Percentiles rank a stretch among this genome's conserved stretches.
Conservation (phyloP, 2,329 filamentous ascomycete species). For the Aureobasidium vineae region DNA sequence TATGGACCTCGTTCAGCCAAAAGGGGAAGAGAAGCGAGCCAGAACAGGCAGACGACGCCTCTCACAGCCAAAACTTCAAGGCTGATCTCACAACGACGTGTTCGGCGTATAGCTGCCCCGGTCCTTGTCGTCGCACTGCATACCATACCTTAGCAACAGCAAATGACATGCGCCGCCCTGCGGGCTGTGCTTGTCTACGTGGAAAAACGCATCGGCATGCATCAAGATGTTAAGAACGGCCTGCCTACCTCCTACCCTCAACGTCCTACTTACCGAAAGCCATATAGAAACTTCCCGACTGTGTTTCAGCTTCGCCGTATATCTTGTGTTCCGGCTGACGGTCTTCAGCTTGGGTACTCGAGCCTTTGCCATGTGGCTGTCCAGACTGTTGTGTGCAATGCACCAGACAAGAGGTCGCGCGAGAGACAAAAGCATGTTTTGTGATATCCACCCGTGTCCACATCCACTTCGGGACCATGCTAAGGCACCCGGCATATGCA, state of each 20-base stretch:
- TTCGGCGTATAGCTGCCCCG: conserved; percentile 10
- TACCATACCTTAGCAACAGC: background rate
- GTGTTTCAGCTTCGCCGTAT: background rate
- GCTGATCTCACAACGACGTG: background rate
- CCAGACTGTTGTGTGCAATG: background rate
- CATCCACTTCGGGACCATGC: conserved; percentile 10
- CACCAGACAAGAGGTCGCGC: background rate
- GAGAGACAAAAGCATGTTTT: conserved; percentile 7
- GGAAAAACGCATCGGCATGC: conserved; percentile 1
- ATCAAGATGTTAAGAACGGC: conserved; percentile 2
- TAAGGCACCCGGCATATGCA: conserved; percentile 2
- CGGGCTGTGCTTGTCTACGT: conserved; percentile 17
- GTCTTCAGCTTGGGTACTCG: conserved; percentile 4
- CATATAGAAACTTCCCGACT: background rate
- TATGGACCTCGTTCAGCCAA: background rate
- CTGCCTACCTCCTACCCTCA: background rate
- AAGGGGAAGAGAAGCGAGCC: conserved; percentile 5
- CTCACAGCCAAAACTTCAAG: background rate
- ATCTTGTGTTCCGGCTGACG: conserved; percentile 2
- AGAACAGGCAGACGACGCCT: conserved; percentile 9
- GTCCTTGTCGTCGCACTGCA: conserved; percentile 1
- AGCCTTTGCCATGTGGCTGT: conserved; percentile 8
- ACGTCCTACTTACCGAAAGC: background rate
- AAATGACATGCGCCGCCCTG: conserved; percentile 9
- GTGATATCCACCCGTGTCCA: conserved; percentile 15